Base-by-base conservation (phyloP, 2,329 filamentous ascomycete species). In the Fusarium begoniae region DNA sequence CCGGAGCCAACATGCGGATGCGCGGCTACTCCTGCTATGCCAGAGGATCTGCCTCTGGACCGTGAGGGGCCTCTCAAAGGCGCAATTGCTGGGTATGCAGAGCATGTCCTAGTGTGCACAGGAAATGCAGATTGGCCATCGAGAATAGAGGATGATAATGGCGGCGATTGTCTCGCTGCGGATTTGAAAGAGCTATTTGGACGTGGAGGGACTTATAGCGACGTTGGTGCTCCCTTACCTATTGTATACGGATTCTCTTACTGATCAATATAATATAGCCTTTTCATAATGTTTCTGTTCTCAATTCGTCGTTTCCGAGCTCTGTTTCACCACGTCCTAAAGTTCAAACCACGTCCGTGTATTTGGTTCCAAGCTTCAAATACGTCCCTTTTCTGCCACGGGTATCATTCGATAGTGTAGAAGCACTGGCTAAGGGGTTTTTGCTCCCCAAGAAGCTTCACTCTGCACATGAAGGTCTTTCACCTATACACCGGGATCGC, bases 51-150 rank as follows among this genome's bases (percentile, higher is more conserved):
- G 22, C 89, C 91, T 28, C 95, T 98, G 60, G 95, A 98, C 79
- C 87, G 88, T 76, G 87, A 89, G 69, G 89, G 89, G 44, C 86
- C 88, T 24, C 85, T 98, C 48, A 92, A 93, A 79, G 93, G 93
- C 18, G 92, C 93, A 11, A 95, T 98, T 83, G 87, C 92, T 5
- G 85, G 88, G 3, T 97, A 98, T 80, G 87, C 91, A 3, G 92
- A 97, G 82, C 95, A 98, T 76, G 89, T 98, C 8, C 83, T 98
- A 15, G 87, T 98, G 20, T 95, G 93, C 71, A 97, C 95, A 0
- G 95, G 94, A 9, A 90, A 90, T 69, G 84, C 87, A 37, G 93
- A 97, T 83, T 98, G 95, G 95, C 86, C 87, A 35, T 95, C 93
- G 79, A 89, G 90, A 65, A 97, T 98, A 71, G 95, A 97, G 80